Percentiles rank a stretch among this genome's conserved stretches.
Evolutionary conservation across 2,329 filamentous ascomycete genomes (phyloP).

Genomic region (Aspergillus floridensis): DNA sequence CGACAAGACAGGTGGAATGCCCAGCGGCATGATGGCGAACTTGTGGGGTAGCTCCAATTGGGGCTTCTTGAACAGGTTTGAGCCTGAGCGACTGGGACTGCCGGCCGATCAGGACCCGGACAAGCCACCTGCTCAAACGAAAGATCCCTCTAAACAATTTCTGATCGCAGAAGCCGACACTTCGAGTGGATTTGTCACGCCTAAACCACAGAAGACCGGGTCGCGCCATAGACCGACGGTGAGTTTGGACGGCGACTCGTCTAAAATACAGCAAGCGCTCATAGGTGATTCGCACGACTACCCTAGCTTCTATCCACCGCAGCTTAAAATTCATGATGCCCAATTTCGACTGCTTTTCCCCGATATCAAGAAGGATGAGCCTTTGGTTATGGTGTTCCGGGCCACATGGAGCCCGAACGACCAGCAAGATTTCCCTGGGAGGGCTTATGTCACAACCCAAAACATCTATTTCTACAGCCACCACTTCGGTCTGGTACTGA

Average conservation of each 20-base stretch:
- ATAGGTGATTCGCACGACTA: constrained; percentile 51
- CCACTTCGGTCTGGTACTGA: constrained; percentile 84
- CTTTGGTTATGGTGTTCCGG: constrained; percentile 85
- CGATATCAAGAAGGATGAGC: constrained; percentile 70
- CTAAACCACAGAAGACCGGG: constrained; percentile 26
- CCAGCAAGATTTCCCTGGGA: constrained; percentile 73
- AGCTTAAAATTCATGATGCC: constrained; percentile 80
- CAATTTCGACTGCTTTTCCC: constrained; percentile 94
- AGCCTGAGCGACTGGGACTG: constrained; percentile 51
- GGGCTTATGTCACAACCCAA: constrained; percentile 81
- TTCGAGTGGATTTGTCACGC: constrained; percentile 21
- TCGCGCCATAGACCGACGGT: constrained; percentile 55
- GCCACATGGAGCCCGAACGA: constrained; percentile 82
- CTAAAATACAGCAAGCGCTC: constrained; percentile 35
- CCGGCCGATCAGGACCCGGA: constrained; percentile 26
- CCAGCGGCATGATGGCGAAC: constrained; percentile 85
- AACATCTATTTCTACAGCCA: constrained; percentile 97
- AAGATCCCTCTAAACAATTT: constrained; percentile 26
- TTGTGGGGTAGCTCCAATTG: constrained; percentile 89
- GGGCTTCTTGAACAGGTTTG: constrained; percentile 64
- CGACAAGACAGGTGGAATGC: constrained; percentile 67
- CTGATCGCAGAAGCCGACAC: constrained; percentile 21
- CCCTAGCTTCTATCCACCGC: constrained; percentile 74
- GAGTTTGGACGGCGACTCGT: constrained; percentile 51
- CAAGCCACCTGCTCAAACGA: constrained; percentile 22